These are phyloP conservation scores for Candida cerambycidarum DNA, from an alignment of 805 yeast genomes.

Conservation along the genomic window DNA sequence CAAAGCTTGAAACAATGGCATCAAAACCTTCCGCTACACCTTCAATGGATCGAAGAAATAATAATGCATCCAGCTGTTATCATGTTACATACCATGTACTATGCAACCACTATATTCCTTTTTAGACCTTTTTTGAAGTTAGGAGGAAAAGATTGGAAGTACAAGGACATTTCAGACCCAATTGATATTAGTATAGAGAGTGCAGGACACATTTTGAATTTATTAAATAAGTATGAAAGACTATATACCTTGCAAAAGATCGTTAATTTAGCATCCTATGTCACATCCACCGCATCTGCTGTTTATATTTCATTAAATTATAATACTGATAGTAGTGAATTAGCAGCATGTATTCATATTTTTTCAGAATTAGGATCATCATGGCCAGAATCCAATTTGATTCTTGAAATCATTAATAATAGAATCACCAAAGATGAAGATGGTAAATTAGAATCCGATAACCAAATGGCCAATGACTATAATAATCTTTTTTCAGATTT, in stretches of 20 bases:
- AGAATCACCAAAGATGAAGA: background rate
- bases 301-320: slow-evolving; percentile 6
- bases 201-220: slow-evolving; percentile 6
- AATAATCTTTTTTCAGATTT: slow-evolving; percentile 3
- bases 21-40: slow-evolving; percentile 5
- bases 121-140: slow-evolving; percentile 13
- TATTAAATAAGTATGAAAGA: slow-evolving; percentile 7
- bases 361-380: slow-evolving; percentile 9
- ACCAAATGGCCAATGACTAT: background rate
- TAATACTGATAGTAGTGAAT: background rate
- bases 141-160: slow-evolving; percentile 9
- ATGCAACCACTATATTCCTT: slow-evolving; percentile 12
- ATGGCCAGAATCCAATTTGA: slow-evolving; percentile 11
- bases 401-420: slow-evolving; percentile 7
- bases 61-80: slow-evolving; percentile 12
- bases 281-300: slow-evolving; percentile 11
- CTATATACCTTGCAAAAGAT: slow-evolving; percentile 10
- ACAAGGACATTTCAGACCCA: slow-evolving; percentile 10
- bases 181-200: slow-evolving; percentile 7
- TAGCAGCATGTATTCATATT: background rate
- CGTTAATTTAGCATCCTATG: slow-evolving; percentile 12
- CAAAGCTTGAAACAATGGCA: slow-evolving; percentile 8
- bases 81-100: slow-evolving; percentile 14
- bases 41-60: slow-evolving; percentile 1
- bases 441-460: background rate